Percentiles rank a stretch among this genome's conserved stretches.
Evolutionary conservation across 495 filamentous ascomycete genomes (phyloP).

Genomic region (Lentithecium fluviatile): DNA sequence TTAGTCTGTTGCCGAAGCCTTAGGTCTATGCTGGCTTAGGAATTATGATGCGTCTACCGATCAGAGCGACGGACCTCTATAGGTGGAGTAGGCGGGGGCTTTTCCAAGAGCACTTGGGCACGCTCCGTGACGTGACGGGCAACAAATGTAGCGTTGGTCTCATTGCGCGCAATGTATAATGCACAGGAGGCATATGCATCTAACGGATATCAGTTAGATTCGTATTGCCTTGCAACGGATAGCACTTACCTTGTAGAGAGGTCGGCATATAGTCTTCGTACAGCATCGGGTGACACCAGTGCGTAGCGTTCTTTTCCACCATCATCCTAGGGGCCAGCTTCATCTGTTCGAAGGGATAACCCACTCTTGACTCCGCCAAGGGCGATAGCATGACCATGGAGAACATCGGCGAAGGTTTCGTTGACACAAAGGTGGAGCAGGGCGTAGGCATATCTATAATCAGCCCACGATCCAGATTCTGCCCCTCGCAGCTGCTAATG

Average conservation of each 20-base stretch:
- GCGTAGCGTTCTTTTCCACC: constrained; percentile 50
- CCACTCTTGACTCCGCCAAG: constrained; percentile 42
- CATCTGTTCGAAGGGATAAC: constrained; percentile 49
- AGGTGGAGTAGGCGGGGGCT: constrained; percentile 39
- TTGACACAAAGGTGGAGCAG: no score
- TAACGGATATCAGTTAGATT: constrained; percentile 23
- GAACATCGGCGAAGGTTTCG: background rate
- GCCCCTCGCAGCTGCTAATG: background rate
- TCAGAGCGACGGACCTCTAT: no score
- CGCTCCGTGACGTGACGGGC: constrained; percentile 46
- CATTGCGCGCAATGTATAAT: constrained; percentile 51
- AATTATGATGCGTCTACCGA: no score
- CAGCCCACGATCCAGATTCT: background rate
- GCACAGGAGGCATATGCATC: constrained; percentile 53
- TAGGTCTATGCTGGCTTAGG: no score
- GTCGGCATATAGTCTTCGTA: constrained; percentile 51
- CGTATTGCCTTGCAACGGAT: background rate
- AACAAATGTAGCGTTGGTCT: constrained; percentile 48
- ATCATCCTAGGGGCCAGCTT: constrained; percentile 48
- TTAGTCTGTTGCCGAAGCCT: no score
- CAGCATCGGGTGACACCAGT: constrained; percentile 51
- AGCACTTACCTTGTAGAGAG: constrained; percentile 48
- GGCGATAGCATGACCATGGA: constrained; percentile 6
- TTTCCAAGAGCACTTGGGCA: constrained; percentile 42
- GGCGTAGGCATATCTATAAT: background rate